phyloP scores from a whole-genome alignment of 2,329 filamentous ascomycete species.

The Zarea fungicola region DNA sequence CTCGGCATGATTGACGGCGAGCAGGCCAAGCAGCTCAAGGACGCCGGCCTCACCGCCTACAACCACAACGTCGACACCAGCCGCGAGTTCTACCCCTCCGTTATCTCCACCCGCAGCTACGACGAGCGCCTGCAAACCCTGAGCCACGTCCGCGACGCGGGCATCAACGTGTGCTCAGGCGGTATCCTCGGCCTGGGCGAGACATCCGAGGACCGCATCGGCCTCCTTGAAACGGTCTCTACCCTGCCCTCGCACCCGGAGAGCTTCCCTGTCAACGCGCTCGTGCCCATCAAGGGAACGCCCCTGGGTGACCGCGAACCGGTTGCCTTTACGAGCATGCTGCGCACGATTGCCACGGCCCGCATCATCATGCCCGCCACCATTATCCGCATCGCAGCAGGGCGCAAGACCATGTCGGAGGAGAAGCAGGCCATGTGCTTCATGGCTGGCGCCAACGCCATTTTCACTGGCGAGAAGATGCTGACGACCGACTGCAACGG shows the following conservation, averaged over 20 bases:
- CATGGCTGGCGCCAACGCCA: conserved; percentile 86
- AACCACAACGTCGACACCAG: conserved; percentile 94
- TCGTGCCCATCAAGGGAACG: conserved; percentile 87
- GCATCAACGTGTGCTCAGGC: conserved; percentile 85
- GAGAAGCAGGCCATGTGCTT: conserved; percentile 88
- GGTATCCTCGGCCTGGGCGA: conserved; percentile 85
- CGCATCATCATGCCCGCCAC: conserved; percentile 77
- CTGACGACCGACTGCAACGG: conserved; percentile 86
- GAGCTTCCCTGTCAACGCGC: conserved; percentile 84
- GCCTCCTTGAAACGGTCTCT: conserved; percentile 75
- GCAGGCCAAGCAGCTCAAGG: conserved; percentile 77
- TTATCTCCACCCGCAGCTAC: conserved; percentile 82
- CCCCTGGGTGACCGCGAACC: conserved; percentile 71
- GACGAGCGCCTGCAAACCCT: conserved; percentile 82
- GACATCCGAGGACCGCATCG: conserved; percentile 70
- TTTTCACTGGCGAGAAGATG: conserved; percentile 96
- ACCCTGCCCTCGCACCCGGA: conserved; percentile 79
- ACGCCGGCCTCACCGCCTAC: conserved; percentile 81
- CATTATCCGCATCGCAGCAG: conserved; percentile 82
- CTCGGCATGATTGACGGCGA: conserved; percentile 82
- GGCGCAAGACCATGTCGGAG: conserved; percentile 76
- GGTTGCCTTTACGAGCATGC: conserved; percentile 70
- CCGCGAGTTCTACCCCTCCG: conserved; percentile 78
- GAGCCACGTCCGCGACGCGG: conserved; percentile 73
- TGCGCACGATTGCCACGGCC: conserved; percentile 80